These are phyloP conservation scores for Bremia lactucae DNA, from an alignment of 352 stramenopile species.

Conservation along the genomic window DNA sequence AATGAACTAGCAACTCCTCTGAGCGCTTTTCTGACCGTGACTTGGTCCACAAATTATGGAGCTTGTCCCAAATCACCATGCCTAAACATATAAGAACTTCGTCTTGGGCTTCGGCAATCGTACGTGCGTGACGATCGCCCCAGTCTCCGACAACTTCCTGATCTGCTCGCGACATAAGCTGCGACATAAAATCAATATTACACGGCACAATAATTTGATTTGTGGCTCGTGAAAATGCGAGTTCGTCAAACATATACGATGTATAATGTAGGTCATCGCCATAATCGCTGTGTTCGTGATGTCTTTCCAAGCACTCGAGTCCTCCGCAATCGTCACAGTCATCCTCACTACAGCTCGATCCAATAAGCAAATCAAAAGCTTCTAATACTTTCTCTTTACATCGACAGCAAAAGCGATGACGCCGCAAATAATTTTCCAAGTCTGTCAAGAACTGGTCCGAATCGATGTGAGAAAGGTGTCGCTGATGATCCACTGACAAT, in stretches of 20 bases:
- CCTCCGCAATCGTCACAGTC: slow-evolving; percentile 78
- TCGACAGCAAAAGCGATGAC: slow-evolving; percentile 80
- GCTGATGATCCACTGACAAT: slow-evolving; percentile 64
- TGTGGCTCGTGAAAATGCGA: slow-evolving; percentile 69
- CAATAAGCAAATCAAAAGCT: slow-evolving; percentile 79
- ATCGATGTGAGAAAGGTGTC: slow-evolving; percentile 75
- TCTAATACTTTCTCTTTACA: slow-evolving; percentile 86
- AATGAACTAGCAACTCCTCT: slow-evolving; percentile 74
- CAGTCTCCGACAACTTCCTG: slow-evolving; percentile 77
- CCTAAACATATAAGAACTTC: slow-evolving; percentile 80
- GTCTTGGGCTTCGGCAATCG: slow-evolving; percentile 77
- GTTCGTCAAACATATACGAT: slow-evolving; percentile 80
- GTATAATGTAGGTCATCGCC: slow-evolving; percentile 78
- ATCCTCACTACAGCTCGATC: slow-evolving; percentile 75
- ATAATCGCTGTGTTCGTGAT: slow-evolving; percentile 65
- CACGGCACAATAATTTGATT: slow-evolving; percentile 78
- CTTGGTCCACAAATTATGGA: slow-evolving; percentile 77
- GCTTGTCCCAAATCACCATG: slow-evolving; percentile 85
- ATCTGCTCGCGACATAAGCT: slow-evolving; percentile 75
- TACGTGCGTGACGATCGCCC: slow-evolving; percentile 73
- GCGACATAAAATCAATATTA: slow-evolving; percentile 79
- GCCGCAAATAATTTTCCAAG: slow-evolving; percentile 71
- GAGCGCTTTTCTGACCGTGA: slow-evolving; percentile 62
- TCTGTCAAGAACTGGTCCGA: slow-evolving; percentile 83
- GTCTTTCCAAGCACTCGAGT: slow-evolving; percentile 66